phyloP scores from a whole-genome alignment of 441 rosid genomes.

The Gossypium gossypioides region DNA sequence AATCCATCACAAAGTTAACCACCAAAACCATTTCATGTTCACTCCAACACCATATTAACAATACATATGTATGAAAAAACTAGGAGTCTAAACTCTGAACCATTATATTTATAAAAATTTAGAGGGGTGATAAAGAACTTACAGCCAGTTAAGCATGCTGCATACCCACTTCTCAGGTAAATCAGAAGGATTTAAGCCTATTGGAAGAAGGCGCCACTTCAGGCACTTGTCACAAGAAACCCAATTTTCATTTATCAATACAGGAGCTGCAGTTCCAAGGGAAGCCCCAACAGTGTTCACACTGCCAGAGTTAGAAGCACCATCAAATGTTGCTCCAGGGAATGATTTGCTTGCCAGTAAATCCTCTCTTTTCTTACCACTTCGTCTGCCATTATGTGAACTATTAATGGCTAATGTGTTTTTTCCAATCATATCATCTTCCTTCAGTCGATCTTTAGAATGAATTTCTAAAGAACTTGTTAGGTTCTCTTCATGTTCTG shows the following conservation, averaged over 20 bases:
- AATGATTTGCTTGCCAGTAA: slow-evolving; percentile 21
- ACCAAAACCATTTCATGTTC: neutral
- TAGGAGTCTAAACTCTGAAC: neutral
- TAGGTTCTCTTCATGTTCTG: slow-evolving; percentile 50
- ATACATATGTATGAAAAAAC: neutral
- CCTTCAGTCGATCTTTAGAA: slow-evolving; percentile 31
- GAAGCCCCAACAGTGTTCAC: slow-evolving; percentile 35
- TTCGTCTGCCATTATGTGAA: slow-evolving; percentile 33
- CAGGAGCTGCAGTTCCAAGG: slow-evolving; percentile 37
- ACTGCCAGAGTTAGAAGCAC: slow-evolving; percentile 25
- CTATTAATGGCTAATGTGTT: slow-evolving; percentile 22
- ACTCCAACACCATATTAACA: neutral
- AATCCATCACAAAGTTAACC: neutral
- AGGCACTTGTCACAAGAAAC: slow-evolving; percentile 83
- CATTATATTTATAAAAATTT: neutral
- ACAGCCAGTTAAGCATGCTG: slow-evolving; percentile 95
- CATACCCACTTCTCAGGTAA: slow-evolving; percentile 92
- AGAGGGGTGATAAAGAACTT: slow-evolving; percentile 33
- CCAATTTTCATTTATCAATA: slow-evolving; percentile 70
- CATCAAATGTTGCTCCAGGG: slow-evolving; percentile 21
- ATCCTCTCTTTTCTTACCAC: slow-evolving; percentile 29
- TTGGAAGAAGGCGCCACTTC: slow-evolving; percentile 90
- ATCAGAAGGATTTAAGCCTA: slow-evolving; percentile 45
- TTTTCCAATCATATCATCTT: slow-evolving; percentile 31
- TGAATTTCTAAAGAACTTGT: slow-evolving; percentile 24